Percentiles rank a stretch among this genome's conserved stretches.
These are phyloP conservation scores for Colletotrichum musae DNA, from an alignment of 2,329 filamentous ascomycete genomes.

Conservation along the genomic window DNA sequence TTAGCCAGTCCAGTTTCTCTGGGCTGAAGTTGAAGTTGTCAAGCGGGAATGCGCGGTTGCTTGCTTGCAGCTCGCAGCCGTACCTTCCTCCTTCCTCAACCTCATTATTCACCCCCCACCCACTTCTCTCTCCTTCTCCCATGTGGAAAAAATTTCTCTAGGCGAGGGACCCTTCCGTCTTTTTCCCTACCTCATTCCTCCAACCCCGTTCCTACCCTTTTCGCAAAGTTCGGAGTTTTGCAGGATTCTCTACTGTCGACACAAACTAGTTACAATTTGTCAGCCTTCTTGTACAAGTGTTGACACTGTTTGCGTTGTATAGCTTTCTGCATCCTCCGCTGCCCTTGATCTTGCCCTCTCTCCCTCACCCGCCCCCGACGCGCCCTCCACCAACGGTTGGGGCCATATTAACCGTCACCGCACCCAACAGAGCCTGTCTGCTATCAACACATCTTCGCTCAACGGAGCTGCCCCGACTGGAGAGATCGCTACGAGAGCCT, in stretches of 20 bases:
- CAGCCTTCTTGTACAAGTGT: constrained; percentile 43
- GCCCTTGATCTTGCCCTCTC: constrained; percentile 84
- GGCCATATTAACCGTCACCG: constrained; percentile 78
- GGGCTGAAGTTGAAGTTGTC: background rate
- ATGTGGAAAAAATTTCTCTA: background rate
- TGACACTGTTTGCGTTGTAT: constrained; percentile 55
- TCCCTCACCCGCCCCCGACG: constrained; percentile 75
- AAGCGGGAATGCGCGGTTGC: background rate
- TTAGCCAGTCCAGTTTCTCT: background rate
- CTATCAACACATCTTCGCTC: constrained; percentile 56
- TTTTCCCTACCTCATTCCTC: constrained; percentile 25
- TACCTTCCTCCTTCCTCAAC: constrained; percentile 13
- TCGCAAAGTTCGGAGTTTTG: constrained; percentile 30
- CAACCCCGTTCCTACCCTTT: constrained; percentile 9
- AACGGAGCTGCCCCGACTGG: constrained; percentile 55
- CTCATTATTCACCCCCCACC: constrained; percentile 23
- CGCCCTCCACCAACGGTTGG: constrained; percentile 66
- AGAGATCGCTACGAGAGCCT: constrained; percentile 63
- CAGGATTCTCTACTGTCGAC: constrained; percentile 25
- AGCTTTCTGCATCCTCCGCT: constrained; percentile 86
- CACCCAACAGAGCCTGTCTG: constrained; percentile 72
- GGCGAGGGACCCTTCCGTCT: background rate
- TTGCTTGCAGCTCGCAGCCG: background rate
- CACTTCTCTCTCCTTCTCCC: constrained; percentile 6
- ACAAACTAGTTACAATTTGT: constrained; percentile 34